Percentiles rank a stretch among this genome's conserved stretches.
Evolutionary conservation across 2,329 filamentous ascomycete species (phyloP).

Genomic region (Aspergillus nomiae): DNA sequence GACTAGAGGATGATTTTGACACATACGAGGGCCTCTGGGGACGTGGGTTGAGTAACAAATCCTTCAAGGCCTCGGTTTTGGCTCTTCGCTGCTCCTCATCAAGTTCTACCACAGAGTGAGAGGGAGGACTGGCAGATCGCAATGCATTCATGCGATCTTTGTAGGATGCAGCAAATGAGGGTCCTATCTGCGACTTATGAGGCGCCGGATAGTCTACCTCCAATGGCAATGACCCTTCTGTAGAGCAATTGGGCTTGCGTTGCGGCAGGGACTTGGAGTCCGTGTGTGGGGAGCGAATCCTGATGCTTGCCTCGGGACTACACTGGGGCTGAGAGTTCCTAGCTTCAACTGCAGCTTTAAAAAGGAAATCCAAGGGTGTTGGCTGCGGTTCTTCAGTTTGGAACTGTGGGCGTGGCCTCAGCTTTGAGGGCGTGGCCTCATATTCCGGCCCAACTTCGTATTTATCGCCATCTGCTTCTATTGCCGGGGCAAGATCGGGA

Average conservation of each 20-base stretch:
- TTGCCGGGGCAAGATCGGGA: slow-evolving; percentile 45
- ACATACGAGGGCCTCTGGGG: slow-evolving; percentile 39
- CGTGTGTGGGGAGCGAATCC: slow-evolving; percentile 55
- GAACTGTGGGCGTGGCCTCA: slow-evolving; percentile 39
- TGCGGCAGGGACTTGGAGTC: slow-evolving; percentile 42
- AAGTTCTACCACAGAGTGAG: slow-evolving; percentile 28
- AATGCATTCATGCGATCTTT: slow-evolving; percentile 49
- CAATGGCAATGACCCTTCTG: slow-evolving; percentile 64
- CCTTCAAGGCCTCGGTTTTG: slow-evolving; percentile 50
- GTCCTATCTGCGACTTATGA: slow-evolving; percentile 58
- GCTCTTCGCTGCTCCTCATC: slow-evolving; percentile 44
- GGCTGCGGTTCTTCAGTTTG: slow-evolving; percentile 52
- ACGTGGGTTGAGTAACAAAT: slow-evolving; percentile 46
- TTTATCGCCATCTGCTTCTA: slow-evolving; percentile 44
- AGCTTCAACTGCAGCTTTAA: slow-evolving; percentile 76
- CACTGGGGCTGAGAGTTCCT: slow-evolving; percentile 58
- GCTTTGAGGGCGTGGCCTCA: slow-evolving; percentile 49
- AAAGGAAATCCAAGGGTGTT: slow-evolving; percentile 87
- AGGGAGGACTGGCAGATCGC: slow-evolving; percentile 39
- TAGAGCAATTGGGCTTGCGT: slow-evolving; percentile 48
- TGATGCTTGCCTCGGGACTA: slow-evolving; percentile 41
- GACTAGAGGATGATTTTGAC: slow-evolving; percentile 27
- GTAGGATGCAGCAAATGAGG: slow-evolving; percentile 66
- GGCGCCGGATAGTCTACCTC: slow-evolving; percentile 66
- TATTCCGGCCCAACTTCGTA: slow-evolving; percentile 35